Base-by-base conservation (phyloP, 2,329 filamentous ascomycete species). In the Trichoderma arundinaceum region DNA sequence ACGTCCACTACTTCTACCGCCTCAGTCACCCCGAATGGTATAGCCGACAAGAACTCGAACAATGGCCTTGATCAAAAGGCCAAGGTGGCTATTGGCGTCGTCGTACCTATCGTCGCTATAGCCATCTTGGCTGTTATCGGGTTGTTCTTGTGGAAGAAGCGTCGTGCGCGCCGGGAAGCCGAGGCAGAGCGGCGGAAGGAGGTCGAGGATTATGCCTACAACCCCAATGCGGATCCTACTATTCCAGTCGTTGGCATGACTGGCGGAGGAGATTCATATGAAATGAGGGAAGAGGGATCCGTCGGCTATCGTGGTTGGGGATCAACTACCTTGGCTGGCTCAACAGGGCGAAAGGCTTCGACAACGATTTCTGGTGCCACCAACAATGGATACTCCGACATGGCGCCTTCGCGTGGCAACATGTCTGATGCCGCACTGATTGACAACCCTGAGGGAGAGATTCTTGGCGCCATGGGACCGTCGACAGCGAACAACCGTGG, bases 181-280 rank as follows among this genome's bases (percentile, higher is more conserved):
- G 92, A 95, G 74, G 95, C 97, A 75, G 88, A 94, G 72, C 88
- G 95, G 58, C 88, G 94, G 69, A 97, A 97, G 80, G 95, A 99
- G 78, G 93, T 97, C 10, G 94, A 98, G 77, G 95, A 98, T 75
- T 98, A 98, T 76, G 90, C 91, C 38, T 98, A 94, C 82, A 98
- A 98, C 77, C 95, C 95, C n/a, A 98, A 98, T 78, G 90, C 93
- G 67, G 94, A 97, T 75, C 92, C 94, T 0, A 92, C 91, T 0
- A 83, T 97, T 12, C 85, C 80, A 7, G 80, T 80, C 10, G 76
- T 85, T 12, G 82, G 78, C 12, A 75, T 77, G 44, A 75, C 75
- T 6, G 86, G 85, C 59, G 86, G 85, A 62, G 86, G 85, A 62
- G 84, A 84, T 61, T 80, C 84, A 48, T 88, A 88, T 71, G 88